Conservation (phyloP, 78 protist genomes). For the Salpingoeca rosetta region DNA sequence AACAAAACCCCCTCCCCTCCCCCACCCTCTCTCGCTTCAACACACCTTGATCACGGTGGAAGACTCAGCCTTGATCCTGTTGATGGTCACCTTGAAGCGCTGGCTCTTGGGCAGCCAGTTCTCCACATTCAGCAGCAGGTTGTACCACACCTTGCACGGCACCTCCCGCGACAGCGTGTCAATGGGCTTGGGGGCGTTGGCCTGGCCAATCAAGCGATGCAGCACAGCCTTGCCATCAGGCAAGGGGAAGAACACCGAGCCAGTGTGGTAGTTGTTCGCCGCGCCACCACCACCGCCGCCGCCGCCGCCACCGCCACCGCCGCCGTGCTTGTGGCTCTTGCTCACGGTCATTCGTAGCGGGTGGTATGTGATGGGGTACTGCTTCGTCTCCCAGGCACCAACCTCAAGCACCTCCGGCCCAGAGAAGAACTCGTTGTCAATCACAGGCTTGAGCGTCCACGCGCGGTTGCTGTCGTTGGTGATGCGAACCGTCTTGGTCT, state of each 20-base stretch:
- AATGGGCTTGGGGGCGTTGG: slow-evolving; percentile 30
- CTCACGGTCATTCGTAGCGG: slow-evolving; percentile 46
- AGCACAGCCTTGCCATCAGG: slow-evolving; percentile 62
- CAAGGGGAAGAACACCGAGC: slow-evolving; percentile 54
- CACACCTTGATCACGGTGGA: too few relatives aligned
- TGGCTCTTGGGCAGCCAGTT: slow-evolving; percentile 60
- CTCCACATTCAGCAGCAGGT: slow-evolving; percentile 11
- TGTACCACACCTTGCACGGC: slow-evolving; percentile 2
- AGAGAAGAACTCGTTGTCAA: slow-evolving; percentile 30
- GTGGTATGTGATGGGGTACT: slow-evolving; percentile 27
- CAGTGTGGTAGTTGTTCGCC: background rate
- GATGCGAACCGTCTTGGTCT: slow-evolving; percentile 3
- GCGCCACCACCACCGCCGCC: background rate
- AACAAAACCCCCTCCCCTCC: too few relatives aligned
- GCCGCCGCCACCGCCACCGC: background rate
- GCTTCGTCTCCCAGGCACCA: background rate
- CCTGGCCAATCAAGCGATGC: slow-evolving; percentile 29
- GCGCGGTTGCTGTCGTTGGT: background rate
- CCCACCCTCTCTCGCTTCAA: too few relatives aligned
- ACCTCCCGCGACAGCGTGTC: background rate
- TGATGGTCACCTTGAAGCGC: slow-evolving; percentile 47
- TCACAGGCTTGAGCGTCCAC: slow-evolving; percentile 49
- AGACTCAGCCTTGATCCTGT: too few relatives aligned
- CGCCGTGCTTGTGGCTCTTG: background rate
- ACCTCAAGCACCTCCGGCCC: slow-evolving; percentile 24